phyloP scores from a whole-genome alignment of 2,329 filamentous ascomycete species.

The Penicillium sp. region DNA sequence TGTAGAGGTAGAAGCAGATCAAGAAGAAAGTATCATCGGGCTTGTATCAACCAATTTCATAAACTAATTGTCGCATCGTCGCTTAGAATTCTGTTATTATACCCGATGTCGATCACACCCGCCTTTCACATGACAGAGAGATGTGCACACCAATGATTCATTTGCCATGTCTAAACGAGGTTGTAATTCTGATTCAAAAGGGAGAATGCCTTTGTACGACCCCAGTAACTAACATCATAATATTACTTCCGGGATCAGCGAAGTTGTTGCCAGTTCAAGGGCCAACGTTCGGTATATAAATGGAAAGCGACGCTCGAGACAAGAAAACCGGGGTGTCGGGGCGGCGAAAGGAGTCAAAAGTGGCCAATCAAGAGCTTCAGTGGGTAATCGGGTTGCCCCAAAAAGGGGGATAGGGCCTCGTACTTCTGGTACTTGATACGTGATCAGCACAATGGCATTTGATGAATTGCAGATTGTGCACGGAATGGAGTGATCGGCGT shows the following conservation, averaged over 20 bases:
- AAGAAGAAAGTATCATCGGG: not conserved
- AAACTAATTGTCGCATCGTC: not conserved
- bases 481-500: not conserved
- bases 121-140: slow-evolving; percentile 3
- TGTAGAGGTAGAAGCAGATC: not conserved
- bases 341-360: not conserved
- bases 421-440: not conserved
- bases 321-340: not conserved
- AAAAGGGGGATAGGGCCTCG: not conserved
- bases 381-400: not conserved
- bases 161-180: no score
- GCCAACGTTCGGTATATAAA: not conserved
- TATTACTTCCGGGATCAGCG: not conserved
- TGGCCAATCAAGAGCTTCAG: not conserved
- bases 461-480: not conserved
- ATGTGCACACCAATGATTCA: not conserved
- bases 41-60: not conserved
- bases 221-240: not conserved
- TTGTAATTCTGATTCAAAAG: not conserved
- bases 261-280: not conserved
- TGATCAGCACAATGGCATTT: not conserved
- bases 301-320: not conserved
- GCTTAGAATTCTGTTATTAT: not conserved
- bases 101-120: slow-evolving; percentile 3
- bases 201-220: not conserved